Base-by-base conservation (phyloP, 2,329 filamentous ascomycete species). In the Gremmenia infestans region DNA sequence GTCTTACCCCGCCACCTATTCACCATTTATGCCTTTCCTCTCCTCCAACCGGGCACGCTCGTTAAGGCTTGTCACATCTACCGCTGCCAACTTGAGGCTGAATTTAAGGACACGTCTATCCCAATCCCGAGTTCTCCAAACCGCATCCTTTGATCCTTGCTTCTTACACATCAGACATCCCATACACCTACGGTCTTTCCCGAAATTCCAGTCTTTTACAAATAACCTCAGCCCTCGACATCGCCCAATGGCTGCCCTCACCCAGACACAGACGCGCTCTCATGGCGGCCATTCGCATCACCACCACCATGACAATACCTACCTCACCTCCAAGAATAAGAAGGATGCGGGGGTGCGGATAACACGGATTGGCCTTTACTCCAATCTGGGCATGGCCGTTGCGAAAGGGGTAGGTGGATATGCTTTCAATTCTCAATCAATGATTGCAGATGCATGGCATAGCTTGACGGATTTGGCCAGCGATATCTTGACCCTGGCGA, bases 391-490 rank as follows among this genome's bases (percentile, higher is more conserved):
- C 69, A 97, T 99, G 92, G 94, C 93, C 50, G 78, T 97, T 65
- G 89, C 85, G 63, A 99, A 99, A 72, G 94, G 93, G 43, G 78
- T 92, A 28, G 94, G 94, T 56, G 94, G 94, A 65, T 96, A 94
- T 76, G 78, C 87, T 63, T 97, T 99, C 79, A 92, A 97, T 73
- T 97, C 92, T 46, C 91, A 97, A 74, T 87, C 90, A 56, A 88
- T 96, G 79, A 79, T 92, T 57, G 92, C 94, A 69, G 94, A 99
- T 72, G 94, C 91, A 54, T 93, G 96, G 76, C 94, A 99, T 76
- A 93, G 91, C 67, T 81, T 97, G 63, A 96, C 93, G 49, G 94
- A 99, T 73, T 82, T 99, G 55, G 91, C 96, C 58, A 97, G 92
- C 52, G 94, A 99, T 72, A 81, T 99, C 65, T 85, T 97, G 72